These are phyloP conservation scores for Boletus reticulatus DNA, from an alignment of 768 basidiomycete genomes.

Conservation along the genomic window DNA sequence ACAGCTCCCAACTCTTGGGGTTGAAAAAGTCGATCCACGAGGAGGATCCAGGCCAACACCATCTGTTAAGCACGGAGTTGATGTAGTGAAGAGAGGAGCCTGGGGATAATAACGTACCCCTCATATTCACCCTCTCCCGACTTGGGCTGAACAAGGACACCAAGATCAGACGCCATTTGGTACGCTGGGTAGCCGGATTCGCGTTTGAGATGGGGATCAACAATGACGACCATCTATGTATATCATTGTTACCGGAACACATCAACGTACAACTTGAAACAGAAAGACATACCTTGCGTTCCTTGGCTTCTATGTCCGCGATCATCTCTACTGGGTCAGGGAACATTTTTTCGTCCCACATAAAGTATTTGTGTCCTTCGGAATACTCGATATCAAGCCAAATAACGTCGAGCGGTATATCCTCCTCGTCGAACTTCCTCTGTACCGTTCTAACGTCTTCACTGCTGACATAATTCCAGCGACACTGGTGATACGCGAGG, in stretches of 20 bases:
- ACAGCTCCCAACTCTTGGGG: conserved; percentile 86
- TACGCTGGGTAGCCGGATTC: conserved; percentile 77
- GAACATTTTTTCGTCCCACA: conserved; percentile 92
- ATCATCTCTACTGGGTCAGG: conserved; percentile 94
- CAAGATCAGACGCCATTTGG: conserved; percentile 78
- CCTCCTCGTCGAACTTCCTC: conserved; percentile 85
- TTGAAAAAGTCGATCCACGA: conserved; percentile 99
- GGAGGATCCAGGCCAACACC: conserved; percentile 97
- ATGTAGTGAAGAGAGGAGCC: background rate
- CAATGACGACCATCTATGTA: conserved; percentile 90
- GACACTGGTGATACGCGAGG: conserved; percentile 93
- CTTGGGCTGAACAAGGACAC: conserved; percentile 76
- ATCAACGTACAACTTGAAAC: background rate
- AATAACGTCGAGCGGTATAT: conserved; percentile 94
- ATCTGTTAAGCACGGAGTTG: conserved; percentile 31
- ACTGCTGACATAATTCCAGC: conserved; percentile 96
- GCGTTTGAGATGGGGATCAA: conserved; percentile 96
- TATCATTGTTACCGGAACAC: background rate
- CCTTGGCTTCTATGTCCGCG: conserved; percentile 79
- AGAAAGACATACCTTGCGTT: conserved; percentile 64
- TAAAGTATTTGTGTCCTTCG: conserved; percentile 93
- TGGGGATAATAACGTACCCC: conserved; percentile 40
- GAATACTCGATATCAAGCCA: conserved; percentile 98
- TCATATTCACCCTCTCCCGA: conserved; percentile 86
- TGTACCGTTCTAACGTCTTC: conserved; percentile 86